Conservation (phyloP, 345 rosid species). For the Gossypioides kirkii region DNA sequence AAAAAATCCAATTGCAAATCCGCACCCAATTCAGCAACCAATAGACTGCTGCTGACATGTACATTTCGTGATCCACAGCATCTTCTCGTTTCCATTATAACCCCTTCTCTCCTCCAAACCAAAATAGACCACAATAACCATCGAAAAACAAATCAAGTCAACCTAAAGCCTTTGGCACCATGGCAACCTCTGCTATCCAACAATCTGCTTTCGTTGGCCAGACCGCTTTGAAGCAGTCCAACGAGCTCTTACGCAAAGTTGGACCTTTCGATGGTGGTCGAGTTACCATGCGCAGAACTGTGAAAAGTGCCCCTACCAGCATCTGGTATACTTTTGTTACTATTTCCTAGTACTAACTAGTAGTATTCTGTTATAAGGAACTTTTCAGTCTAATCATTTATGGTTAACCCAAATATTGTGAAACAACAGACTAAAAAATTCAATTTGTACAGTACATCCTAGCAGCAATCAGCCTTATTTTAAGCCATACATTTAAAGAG, state of each 20-base stretch:
- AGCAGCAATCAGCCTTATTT: too few species aligned
- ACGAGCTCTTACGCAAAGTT: background rate
- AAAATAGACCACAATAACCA: background rate
- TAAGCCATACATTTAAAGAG: too few species aligned
- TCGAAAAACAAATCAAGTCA: background rate
- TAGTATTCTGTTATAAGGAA: too few species aligned
- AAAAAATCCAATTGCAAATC: constrained; percentile 44
- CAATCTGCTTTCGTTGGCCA: background rate
- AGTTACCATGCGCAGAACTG: background rate
- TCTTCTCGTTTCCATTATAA: constrained; percentile 32
- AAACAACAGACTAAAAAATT: too few species aligned
- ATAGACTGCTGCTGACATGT: constrained; percentile 40
- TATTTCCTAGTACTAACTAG: background rate
- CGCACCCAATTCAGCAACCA: constrained; percentile 30
- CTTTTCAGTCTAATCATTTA: too few species aligned
- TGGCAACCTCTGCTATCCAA: background rate
- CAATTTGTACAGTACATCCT: too few species aligned
- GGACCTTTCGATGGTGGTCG: background rate
- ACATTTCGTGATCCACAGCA: constrained; percentile 41
- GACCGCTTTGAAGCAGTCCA: background rate
- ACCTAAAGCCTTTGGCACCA: background rate
- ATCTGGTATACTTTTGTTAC: background rate
- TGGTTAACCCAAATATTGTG: too few species aligned
- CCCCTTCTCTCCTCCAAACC: background rate
- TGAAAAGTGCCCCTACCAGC: background rate